Evolutionary conservation across 2,329 filamentous ascomycete genomes (phyloP).

Genomic region (Ophiognomonia clavigignenti-juglandacearum): DNA sequence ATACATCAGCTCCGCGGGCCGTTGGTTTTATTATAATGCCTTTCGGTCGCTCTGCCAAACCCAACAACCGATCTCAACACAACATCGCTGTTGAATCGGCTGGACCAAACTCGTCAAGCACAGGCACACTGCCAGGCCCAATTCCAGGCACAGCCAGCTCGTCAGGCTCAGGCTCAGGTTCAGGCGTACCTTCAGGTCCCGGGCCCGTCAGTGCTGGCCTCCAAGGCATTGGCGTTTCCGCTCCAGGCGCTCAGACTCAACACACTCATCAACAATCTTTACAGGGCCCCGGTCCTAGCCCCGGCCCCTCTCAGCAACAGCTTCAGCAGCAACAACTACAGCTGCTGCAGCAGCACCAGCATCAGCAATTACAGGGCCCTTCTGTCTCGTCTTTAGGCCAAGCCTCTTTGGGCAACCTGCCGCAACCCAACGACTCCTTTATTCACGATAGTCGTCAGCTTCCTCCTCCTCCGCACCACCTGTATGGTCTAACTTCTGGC

Average conservation of each 20-base stretch:
- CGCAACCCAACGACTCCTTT: slow-evolving; percentile 21
- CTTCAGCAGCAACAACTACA: slow-evolving; percentile 32
- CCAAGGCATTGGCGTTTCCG: slow-evolving; percentile 6
- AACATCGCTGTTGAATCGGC: slow-evolving; percentile 38
- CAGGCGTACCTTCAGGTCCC: slow-evolving; percentile 9
- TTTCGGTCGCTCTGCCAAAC: slow-evolving; percentile 51
- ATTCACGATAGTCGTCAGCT: slow-evolving; percentile 18
- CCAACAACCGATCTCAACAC: slow-evolving; percentile 54
- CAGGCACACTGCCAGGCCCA: neutral
- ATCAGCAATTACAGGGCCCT: slow-evolving; percentile 17
- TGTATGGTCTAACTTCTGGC: slow-evolving; percentile 16
- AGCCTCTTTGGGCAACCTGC: slow-evolving; percentile 26
- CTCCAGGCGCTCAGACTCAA: slow-evolving; percentile 13
- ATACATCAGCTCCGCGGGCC: neutral
- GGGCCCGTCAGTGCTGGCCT: slow-evolving; percentile 7
- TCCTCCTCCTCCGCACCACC: slow-evolving; percentile 17
- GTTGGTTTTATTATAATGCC: slow-evolving; percentile 37
- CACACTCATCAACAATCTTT: slow-evolving; percentile 20
- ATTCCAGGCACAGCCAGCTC: neutral
- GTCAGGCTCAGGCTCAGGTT: neutral
- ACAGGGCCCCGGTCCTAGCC: slow-evolving; percentile 37
- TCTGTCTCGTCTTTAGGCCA: slow-evolving; percentile 23
- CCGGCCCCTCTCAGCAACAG: slow-evolving; percentile 37
- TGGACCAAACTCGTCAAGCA: slow-evolving; percentile 1
- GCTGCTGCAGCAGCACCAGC: slow-evolving; percentile 22